phyloP scores from a whole-genome alignment of 495 filamentous ascomycete genomes.

The Penicillium odoratum region DNA sequence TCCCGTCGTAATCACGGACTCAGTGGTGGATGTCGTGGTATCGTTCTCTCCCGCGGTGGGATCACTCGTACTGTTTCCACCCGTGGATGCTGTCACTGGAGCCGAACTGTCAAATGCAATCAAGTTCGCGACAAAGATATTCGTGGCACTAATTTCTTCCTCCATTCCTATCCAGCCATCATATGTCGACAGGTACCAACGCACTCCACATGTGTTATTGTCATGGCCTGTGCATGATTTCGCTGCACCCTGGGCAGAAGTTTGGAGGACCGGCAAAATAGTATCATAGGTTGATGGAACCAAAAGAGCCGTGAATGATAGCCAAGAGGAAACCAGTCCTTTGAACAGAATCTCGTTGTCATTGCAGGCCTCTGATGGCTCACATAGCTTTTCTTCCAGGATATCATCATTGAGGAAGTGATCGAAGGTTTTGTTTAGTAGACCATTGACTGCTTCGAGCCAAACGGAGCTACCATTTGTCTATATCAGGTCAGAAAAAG shows the following conservation, averaged over 20 bases:
- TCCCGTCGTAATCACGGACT: conserved; percentile 48
- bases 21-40: conserved; percentile 12
- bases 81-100: conserved; percentile 29
- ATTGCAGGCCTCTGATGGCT: conserved; percentile 58
- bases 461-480: conserved; percentile 46
- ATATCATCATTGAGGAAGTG: conserved; percentile 50
- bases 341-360: conserved; percentile 83
- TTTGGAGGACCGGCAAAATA: conserved; percentile 65
- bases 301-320: conserved; percentile 70
- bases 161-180: conserved; percentile 66
- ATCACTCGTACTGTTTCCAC: conserved; percentile 35
- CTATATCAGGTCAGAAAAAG: conserved; percentile 1
- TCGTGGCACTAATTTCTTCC: conserved; percentile 53
- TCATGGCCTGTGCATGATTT: conserved; percentile 62
- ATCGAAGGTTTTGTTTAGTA: conserved; percentile 49
- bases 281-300: conserved; percentile 58
- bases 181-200: conserved; percentile 64
- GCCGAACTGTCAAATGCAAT: conserved; percentile 26
- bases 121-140: conserved; percentile 48
- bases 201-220: conserved; percentile 69
- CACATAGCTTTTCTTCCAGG: conserved; percentile 65
- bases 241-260: conserved; percentile 69
- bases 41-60: conserved; percentile 37
- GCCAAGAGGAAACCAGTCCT: conserved; percentile 74
- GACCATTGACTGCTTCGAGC: conserved; percentile 46